These are phyloP conservation scores for Taphrina sp. DNA, from an alignment of 1,139 yeast species.

Conservation along the genomic window DNA sequence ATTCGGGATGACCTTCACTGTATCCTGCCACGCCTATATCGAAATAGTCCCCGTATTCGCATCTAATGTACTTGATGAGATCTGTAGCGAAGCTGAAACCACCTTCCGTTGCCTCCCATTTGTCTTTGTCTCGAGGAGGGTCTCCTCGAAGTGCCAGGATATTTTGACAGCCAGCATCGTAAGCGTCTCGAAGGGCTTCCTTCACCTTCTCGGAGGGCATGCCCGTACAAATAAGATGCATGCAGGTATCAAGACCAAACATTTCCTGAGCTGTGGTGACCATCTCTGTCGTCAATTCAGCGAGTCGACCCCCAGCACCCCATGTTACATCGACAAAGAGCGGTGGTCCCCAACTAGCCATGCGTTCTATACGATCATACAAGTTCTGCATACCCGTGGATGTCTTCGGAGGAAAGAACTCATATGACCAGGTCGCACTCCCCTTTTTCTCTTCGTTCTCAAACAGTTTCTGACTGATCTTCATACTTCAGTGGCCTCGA, in stretches of 20 bases:
- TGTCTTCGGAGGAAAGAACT: conserved; percentile 97
- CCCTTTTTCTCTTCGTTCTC: conserved; percentile 41
- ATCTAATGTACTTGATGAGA: conserved; percentile 56
- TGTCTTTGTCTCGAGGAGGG: conserved; percentile 62
- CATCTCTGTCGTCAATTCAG: conserved; percentile 81
- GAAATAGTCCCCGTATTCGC: conserved; percentile 60
- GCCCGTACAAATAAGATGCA: conserved; percentile 96
- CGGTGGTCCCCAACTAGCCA: conserved; percentile 82
- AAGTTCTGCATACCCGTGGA: conserved; percentile 89
- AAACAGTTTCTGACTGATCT: conserved; percentile 47
- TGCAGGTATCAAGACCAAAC: conserved; percentile 93
- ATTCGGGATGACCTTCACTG: conserved; percentile 78
- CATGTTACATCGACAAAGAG: conserved; percentile 93
- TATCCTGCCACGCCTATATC: conserved; percentile 75
- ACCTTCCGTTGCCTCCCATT: conserved; percentile 56
- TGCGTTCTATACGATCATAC: conserved; percentile 95
- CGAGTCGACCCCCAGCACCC: conserved; percentile 91
- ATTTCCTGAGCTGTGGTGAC: conserved; percentile 88
- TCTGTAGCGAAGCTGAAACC: conserved; percentile 74
- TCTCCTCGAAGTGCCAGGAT: conserved; percentile 85
- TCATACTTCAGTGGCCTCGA: too few relatives aligned
- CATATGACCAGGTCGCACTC: conserved; percentile 66
- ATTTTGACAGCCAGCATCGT: conserved; percentile 89
- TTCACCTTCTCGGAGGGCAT: conserved; percentile 83
- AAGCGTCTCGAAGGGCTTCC: conserved; percentile 80